Conservation (phyloP, 805 yeast genomes). For the Deakozyma indianensis region DNA sequence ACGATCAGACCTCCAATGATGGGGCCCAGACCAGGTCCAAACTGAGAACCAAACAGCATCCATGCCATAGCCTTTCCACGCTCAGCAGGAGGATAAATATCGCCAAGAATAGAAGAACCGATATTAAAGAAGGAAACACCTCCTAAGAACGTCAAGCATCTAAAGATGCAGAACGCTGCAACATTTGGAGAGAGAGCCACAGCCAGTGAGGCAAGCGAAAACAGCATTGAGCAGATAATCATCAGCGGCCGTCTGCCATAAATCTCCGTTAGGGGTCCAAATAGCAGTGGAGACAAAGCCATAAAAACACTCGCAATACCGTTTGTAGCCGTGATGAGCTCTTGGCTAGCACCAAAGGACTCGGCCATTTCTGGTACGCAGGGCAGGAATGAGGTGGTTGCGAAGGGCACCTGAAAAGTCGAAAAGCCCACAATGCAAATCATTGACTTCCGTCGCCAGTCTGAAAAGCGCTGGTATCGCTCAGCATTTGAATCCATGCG, state of each 20-base stretch:
- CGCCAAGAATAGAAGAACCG: conserved; percentile 39
- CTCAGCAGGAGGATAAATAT: conserved; percentile 33
- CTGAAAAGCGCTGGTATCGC: background rate
- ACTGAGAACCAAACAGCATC: conserved; percentile 34
- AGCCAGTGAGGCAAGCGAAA: conserved; percentile 17
- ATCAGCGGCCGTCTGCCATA: conserved; percentile 37
- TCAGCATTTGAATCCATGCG: background rate
- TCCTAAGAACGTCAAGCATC: conserved; percentile 35
- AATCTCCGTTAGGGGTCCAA: conserved; percentile 36
- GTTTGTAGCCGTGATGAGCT: conserved; percentile 33
- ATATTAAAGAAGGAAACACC: conserved; percentile 43
- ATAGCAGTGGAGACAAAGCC: conserved; percentile 37
- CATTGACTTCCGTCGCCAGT: background rate
- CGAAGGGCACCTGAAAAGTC: background rate
- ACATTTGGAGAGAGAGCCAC: conserved; percentile 36
- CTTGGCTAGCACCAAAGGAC: conserved; percentile 31
- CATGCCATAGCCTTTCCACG: conserved; percentile 39
- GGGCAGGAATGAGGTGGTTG: conserved; percentile 37
- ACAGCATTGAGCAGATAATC: conserved; percentile 26
- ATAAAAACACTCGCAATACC: conserved; percentile 37
- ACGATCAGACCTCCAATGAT: conserved; percentile 39
- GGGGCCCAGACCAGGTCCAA: conserved; percentile 42
- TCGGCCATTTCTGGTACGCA: conserved; percentile 37
- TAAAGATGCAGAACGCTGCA: conserved; percentile 39
- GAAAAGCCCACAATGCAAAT: background rate